Percentiles rank a stretch among this genome's conserved stretches.
Evolutionary conservation across 495 filamentous ascomycete species (phyloP).

Genomic region (Lepidopterella palustris): DNA sequence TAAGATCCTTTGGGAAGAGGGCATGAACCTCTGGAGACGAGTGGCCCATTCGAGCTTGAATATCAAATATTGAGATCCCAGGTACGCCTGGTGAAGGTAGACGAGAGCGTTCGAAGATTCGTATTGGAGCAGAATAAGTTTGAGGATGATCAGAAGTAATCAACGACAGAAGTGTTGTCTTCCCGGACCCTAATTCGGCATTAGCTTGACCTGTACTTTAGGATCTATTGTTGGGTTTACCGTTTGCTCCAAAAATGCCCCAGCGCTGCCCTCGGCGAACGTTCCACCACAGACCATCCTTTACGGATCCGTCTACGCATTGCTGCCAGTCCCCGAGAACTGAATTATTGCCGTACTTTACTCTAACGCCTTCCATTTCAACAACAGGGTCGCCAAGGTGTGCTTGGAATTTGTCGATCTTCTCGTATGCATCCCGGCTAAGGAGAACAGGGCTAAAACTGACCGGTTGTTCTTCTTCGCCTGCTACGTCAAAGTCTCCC

Average conservation of each 20-base stretch:
- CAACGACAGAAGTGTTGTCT: constrained; percentile 86
- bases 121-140: constrained; percentile 80
- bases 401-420: constrained; percentile 14
- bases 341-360: constrained; percentile 70
- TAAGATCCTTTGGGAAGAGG: constrained; percentile 78
- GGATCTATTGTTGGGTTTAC: constrained; percentile 23
- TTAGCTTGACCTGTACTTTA: not conserved
- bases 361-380: constrained; percentile 75
- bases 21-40: constrained; percentile 89
- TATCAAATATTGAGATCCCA: constrained; percentile 83
- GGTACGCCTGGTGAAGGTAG: constrained; percentile 64
- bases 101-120: constrained; percentile 73
- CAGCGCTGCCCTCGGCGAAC: constrained; percentile 78
- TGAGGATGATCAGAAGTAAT: constrained; percentile 95
- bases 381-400: constrained; percentile 58
- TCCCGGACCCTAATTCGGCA: constrained; percentile 53
- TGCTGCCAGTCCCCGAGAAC: constrained; percentile 77
- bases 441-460: constrained; percentile 9
- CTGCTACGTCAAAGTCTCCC: constrained; percentile 38
- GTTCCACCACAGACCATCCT: constrained; percentile 69
- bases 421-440: constrained; percentile 32
- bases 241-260: constrained; percentile 89
- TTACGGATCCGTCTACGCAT: constrained; percentile 40
- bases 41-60: constrained; percentile 84
- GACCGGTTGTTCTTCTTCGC: constrained; percentile 2